Evolutionary conservation across 352 stramenopile genomes (phyloP).

Genomic region (Globisporangium polare): DNA sequence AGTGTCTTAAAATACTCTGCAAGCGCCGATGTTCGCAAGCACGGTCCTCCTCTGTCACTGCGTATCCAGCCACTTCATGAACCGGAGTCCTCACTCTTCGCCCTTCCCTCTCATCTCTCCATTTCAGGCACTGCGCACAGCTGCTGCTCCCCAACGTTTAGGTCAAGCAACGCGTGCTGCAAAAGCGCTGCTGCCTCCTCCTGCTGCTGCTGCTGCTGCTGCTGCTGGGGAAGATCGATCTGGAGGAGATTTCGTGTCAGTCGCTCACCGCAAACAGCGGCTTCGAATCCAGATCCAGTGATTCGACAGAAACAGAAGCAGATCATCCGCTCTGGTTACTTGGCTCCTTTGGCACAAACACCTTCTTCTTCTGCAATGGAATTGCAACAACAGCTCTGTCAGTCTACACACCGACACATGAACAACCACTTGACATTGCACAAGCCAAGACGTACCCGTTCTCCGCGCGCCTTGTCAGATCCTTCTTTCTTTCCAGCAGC

Average conservation of each 20-base stretch:
- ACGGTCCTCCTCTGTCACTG: too few relatives aligned
- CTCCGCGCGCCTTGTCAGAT: constrained; percentile 14
- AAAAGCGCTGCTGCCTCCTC: not conserved
- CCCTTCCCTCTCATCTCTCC: too few relatives aligned
- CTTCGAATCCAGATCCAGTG: not conserved
- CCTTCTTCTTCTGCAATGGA: constrained; percentile 49
- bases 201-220: not conserved
- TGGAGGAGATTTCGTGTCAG: too few relatives aligned
- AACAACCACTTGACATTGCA: not conserved
- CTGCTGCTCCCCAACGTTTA: not conserved
- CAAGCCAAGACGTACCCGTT: constrained; percentile 21
- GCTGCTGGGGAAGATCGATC: not conserved
- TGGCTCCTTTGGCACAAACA: constrained; percentile 57
- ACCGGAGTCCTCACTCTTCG: too few relatives aligned
- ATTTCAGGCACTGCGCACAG: not conserved
- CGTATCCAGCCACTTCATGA: too few relatives aligned
- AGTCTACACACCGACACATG: not conserved
- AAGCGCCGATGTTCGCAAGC: not conserved
- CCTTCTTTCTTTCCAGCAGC: constrained; percentile 29
- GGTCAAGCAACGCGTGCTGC: not conserved
- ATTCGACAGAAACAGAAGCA: not conserved
- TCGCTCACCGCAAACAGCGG: not conserved
- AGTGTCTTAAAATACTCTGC: constrained; percentile 5
- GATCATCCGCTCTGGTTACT: constrained; percentile 16
- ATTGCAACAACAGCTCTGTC: not conserved